These are phyloP conservation scores for Hirschioporus abietinus DNA, from an alignment of 768 basidiomycete species.

Conservation along the genomic window DNA sequence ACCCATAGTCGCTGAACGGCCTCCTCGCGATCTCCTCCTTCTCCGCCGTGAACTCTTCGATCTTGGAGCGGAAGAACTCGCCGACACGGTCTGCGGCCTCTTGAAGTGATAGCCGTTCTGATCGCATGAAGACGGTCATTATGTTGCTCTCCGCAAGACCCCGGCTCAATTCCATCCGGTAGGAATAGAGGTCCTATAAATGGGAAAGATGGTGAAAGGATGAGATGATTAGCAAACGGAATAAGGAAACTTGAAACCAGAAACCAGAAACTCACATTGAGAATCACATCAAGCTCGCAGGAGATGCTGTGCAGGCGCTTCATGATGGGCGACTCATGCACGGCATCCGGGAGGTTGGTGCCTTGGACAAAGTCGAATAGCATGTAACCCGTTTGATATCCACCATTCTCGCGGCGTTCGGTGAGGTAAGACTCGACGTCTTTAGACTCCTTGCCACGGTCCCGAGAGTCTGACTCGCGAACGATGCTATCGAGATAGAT, in stretches of 20 bases:
- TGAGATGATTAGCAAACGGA: not conserved
- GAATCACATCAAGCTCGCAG: conserved; percentile 23
- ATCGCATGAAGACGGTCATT: conserved; percentile 24
- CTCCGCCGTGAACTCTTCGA: conserved; percentile 43
- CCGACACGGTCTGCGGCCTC: conserved; percentile 46
- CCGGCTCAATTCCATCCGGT: conserved; percentile 26
- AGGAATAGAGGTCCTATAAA: conserved; percentile 26
- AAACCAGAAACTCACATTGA: conserved; percentile 16
- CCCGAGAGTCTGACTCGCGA: conserved; percentile 17
- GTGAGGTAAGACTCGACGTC: conserved; percentile 17
- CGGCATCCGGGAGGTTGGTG: conserved; percentile 22
- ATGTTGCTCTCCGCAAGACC: conserved; percentile 24
- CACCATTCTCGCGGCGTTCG: conserved; percentile 24
- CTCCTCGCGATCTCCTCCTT: conserved; percentile 18
- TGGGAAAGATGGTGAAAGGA: not conserved
- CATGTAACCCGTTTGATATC: conserved; percentile 18
- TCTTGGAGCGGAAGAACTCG: conserved; percentile 41
- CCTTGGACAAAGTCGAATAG: conserved; percentile 21
- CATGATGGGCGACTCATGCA: conserved; percentile 20
- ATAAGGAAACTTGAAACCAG: not conserved
- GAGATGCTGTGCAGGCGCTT: conserved; percentile 14
- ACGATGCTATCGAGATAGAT: conserved; percentile 8
- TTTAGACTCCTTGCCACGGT: conserved; percentile 13
- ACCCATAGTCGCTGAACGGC: not conserved
- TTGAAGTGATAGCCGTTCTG: conserved; percentile 18